Base-by-base conservation (phyloP, 805 yeast species). In the Hermanozyma aechmeae region DNA sequence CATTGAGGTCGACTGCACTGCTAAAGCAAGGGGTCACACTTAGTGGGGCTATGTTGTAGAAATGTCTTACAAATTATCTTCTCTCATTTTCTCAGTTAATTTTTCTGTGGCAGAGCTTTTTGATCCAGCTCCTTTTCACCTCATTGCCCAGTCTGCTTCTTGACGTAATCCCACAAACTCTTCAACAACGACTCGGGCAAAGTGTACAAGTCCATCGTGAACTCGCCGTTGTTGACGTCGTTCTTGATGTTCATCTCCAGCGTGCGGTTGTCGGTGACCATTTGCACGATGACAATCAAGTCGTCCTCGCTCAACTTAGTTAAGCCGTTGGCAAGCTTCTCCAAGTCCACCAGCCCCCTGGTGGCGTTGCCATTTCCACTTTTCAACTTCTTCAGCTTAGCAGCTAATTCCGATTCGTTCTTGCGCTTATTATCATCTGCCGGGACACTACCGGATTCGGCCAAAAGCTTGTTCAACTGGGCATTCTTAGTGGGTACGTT, bases 151-250 rank as follows among this genome's bases (percentile, higher is more conserved):
- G 58, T 56, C 44, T 83, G 78, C 57, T 79, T 83, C 57, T 78
- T 78, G 24, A 89, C 95, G 53, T 81, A 87, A 40, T 89, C 97
- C 93, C 93, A 86, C 56, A 89, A 68, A 66, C 93, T 82, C 63
- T 83, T 85, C 51, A 92, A 70, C 51, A 92, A 64, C 24, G 81
- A 75, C 51, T 89, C 96, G 13, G 97, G 97, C 42, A 89, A 65
- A 16, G 96, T 87, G 56, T 76, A 87, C 43, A 89, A 70, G 59
- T 89, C 98, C 83, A 89, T 84, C 31, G 94, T 85, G 55, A 92
- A 89, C 62, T 92, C 97, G 30, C 98, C 98, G 46, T 84, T 89
- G 38, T 89, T 97, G 28, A 84, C 86, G 48, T 89, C 95, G 54
- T 92, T 89, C 52, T 87, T 87, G 45, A 89, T 80, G 57, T 81